Conservation (phyloP, 441 rosid genomes). For the Syzygium syzygioides region DNA sequence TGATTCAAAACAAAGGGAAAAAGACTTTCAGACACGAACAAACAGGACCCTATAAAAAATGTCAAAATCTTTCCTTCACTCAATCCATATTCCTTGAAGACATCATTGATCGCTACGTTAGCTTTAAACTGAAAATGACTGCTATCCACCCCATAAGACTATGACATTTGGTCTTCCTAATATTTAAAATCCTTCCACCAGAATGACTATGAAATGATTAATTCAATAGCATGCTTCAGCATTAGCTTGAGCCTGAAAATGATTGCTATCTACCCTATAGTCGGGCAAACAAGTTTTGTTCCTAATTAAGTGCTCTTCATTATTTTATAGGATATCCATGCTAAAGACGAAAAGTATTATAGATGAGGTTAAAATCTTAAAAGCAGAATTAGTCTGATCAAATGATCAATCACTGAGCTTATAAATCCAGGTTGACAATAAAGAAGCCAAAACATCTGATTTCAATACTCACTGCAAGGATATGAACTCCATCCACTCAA, state of each 20-base stretch:
- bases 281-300: background rate
- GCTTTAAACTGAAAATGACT: background rate
- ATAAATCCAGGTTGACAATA: background rate
- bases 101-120: background rate
- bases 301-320: background rate
- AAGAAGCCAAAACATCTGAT: background rate
- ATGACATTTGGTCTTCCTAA: background rate
- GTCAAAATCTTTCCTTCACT: background rate
- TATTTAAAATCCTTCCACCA: background rate
- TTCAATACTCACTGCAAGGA: conserved; percentile 65
- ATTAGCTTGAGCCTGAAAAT: background rate
- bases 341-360: background rate
- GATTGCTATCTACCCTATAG: background rate
- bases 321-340: background rate
- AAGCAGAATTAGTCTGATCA: background rate
- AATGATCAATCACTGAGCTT: background rate
- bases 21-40: background rate
- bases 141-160: background rate
- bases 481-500: conserved; percentile 97
- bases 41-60: background rate
- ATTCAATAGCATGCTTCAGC: background rate
- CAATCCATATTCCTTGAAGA: background rate
- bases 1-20: background rate
- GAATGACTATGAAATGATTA: background rate
- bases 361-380: background rate